Base-by-base conservation (phyloP, 306 rosid genomes). In the Quercus ilex region DNA sequence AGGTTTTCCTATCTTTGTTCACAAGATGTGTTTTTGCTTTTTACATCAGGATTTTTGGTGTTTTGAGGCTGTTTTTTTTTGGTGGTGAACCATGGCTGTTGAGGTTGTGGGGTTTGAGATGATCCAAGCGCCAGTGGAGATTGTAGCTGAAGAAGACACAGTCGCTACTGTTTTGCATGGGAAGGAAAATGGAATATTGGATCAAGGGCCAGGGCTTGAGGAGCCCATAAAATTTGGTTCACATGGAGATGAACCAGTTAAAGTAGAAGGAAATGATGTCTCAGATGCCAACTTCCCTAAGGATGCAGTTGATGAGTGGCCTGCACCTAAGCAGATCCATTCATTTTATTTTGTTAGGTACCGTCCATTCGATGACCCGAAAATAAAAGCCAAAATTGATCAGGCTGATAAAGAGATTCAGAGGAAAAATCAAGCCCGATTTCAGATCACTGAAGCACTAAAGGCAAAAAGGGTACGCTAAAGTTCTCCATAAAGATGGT, bases 271-370 rank as follows among this genome's bases (percentile, higher is more conserved):
- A 53, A 87, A 82, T 57, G 82, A 67, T 69, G 90, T 84, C 81
- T 77, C 86, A 4, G 93, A 55, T 12, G 58, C 87, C 15, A 83
- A 82, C 77, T 68, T 75, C 77, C 98, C 93, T 0, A 88, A 88
- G 81, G 89, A 93, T 58, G 98, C 93, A 19, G 91, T 78, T 57
- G 98, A 91, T 52, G 99, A 96, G 70, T 96, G 99, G 99, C 99
- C 99, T 84, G 96, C 94, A 3, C 92, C 96, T 26, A 87, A 86
- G 97, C 98, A 95, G 89, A 81, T 88, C 70, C 90, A 89, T 90
- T 75, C 76, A 8, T 93, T 93, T 57, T 96, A 88, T 51, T 90
- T 96, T 75, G 78, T 90, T 62, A 90, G 90, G 91, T 78, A 63
- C 82, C 85, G 97, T 19, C 80, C 88, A 8, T 89, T 73, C 28